Percentiles rank a stretch among this genome's conserved stretches.
Conservation (phyloP, 805 yeast species). For the Wickerhamiella australiensis region DNA sequence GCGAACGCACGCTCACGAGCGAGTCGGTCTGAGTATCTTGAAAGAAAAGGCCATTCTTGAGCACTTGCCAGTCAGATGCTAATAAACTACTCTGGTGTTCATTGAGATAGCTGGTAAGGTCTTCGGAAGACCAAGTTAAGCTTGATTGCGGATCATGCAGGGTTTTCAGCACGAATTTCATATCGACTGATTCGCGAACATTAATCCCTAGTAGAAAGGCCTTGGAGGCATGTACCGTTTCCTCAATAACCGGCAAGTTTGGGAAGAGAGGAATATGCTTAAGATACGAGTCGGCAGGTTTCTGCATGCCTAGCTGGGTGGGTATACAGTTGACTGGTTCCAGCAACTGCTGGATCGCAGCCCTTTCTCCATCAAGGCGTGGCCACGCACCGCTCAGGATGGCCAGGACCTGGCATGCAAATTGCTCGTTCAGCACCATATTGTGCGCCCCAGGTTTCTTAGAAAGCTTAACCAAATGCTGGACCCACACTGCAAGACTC, state of each 20-base stretch:
- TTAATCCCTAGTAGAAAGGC: constrained; percentile 26
- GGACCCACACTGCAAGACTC: constrained; percentile 21
- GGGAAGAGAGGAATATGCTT: constrained; percentile 28
- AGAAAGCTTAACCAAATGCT: constrained; percentile 14
- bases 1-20: not conserved
- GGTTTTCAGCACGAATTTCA: constrained; percentile 29
- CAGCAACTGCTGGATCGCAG: constrained; percentile 11
- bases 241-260: constrained; percentile 27
- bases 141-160: constrained; percentile 21
- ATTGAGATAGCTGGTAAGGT: constrained; percentile 28
- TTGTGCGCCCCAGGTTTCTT: constrained; percentile 15
- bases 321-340: constrained; percentile 26
- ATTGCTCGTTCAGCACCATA: constrained; percentile 19
- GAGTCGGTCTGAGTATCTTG: constrained; percentile 17
- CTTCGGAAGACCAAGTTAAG: constrained; percentile 28
- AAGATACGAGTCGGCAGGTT: constrained; percentile 28
- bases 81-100: constrained; percentile 23
- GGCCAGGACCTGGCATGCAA: constrained; percentile 23
- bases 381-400: constrained; percentile 24
- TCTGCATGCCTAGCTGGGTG: constrained; percentile 30
- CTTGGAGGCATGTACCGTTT: constrained; percentile 16
- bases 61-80: constrained; percentile 25
- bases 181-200: constrained; percentile 31
- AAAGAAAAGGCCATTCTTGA: constrained; percentile 25
- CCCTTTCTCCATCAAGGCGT: not conserved